These are phyloP conservation scores for Dryadomyces quercivorus DNA, from an alignment of 2,329 filamentous ascomycete genomes.

Conservation along the genomic window DNA sequence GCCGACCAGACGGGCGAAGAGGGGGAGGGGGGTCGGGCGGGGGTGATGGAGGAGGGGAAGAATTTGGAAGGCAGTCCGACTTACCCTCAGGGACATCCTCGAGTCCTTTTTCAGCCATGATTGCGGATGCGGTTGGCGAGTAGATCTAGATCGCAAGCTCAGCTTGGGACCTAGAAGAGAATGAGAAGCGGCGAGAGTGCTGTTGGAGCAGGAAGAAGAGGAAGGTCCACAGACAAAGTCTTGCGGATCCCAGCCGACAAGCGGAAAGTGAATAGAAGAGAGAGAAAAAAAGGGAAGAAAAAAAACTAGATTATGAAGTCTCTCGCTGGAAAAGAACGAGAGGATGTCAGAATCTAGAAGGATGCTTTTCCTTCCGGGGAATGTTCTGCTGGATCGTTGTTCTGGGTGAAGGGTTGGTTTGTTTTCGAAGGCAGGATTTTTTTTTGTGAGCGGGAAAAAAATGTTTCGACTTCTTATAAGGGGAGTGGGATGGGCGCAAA, in stretches of 20 bases:
- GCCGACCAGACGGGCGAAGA: not conserved
- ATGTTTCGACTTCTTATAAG: conserved; percentile 5
- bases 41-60: not conserved
- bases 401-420: conserved; percentile 1
- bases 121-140: conserved; percentile 52
- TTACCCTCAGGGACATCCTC: conserved; percentile 93
- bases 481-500: conserved; percentile 1
- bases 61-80: conserved; percentile 23
- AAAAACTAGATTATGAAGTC: conserved; percentile 3
- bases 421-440: conserved; percentile 4
- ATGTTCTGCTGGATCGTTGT: not conserved
- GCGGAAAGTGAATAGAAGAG: conserved; percentile 18
- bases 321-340: conserved; percentile 6
- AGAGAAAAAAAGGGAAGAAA: conserved; percentile 2
- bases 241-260: conserved; percentile 16
- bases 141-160: conserved; percentile 65
- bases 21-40: not conserved
- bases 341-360: conserved; percentile 8
- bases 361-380: not conserved
- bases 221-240: conserved; percentile 18
- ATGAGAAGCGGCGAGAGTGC: conserved; percentile 22
- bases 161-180: conserved; percentile 58
- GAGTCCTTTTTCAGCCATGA: conserved; percentile 99
- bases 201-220: conserved; percentile 21
- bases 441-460: conserved; percentile 5